phyloP scores from a whole-genome alignment of 768 basidiomycete species.

The Suillus plorans region DNA sequence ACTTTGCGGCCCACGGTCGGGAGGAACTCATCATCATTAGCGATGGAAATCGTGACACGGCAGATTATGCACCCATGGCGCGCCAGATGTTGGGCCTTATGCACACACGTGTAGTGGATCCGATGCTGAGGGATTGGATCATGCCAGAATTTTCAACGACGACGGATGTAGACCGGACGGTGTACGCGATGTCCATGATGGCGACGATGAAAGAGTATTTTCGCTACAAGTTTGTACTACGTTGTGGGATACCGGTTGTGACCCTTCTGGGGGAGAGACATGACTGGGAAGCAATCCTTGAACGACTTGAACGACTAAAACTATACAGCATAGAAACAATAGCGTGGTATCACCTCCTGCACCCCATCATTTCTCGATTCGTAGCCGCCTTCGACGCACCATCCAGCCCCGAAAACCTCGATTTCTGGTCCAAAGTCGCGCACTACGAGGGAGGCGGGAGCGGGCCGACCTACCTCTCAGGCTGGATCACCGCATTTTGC shows the following conservation, averaged over 20 bases:
- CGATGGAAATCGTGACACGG: constrained; percentile 9
- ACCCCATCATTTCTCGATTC: constrained; percentile 28
- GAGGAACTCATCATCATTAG: constrained; percentile 21
- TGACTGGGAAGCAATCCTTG: constrained; percentile 23
- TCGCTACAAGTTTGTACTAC: constrained; percentile 8
- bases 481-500: constrained; percentile 42
- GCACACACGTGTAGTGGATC: constrained; percentile 24
- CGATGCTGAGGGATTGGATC: constrained; percentile 26
- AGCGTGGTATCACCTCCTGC: constrained; percentile 27
- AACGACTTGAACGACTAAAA: constrained; percentile 21
- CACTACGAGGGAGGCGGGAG: constrained; percentile 24
- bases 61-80: constrained; percentile 31
- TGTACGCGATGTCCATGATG: constrained; percentile 30
- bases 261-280: constrained; percentile 22
- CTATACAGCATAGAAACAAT: constrained; percentile 14
- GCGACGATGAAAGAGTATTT: constrained; percentile 26
- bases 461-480: constrained; percentile 34
- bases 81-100: constrained; percentile 25
- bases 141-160: constrained; percentile 32
- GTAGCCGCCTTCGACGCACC: constrained; percentile 26
- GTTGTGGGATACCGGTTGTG: constrained; percentile 17
- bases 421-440: constrained; percentile 40
- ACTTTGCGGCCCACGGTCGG: constrained; percentile 37
- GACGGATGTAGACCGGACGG: constrained; percentile 23
- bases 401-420: constrained; percentile 26